Base-by-base conservation (phyloP, 2,329 filamentous ascomycete genomes). In the Fusarium duplospermum region DNA sequence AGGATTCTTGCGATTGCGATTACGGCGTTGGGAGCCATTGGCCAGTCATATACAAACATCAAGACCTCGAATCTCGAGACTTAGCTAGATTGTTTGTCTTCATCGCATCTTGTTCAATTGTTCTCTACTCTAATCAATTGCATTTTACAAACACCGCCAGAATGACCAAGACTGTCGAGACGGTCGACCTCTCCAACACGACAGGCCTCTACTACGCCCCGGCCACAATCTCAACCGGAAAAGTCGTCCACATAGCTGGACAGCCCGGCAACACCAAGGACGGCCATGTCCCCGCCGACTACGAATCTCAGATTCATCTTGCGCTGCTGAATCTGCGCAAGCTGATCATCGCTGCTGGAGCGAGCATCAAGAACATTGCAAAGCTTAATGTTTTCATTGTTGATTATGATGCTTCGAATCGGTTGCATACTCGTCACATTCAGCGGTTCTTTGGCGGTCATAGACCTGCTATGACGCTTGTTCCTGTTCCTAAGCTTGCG, bases 371-470 rank as follows among this genome's bases (percentile, higher is more conserved):
- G 6, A 79, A 86, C 65, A 83, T 87, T 24, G 77, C 80, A 14
- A 86, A 86, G 67, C 73, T 87, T 11, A 85, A 78, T 0, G 67
- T 85, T 20, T 85, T 82, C 64, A 84, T 87, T 47, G 85, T 87
- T 66, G 76, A 84, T 71, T 87, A 87, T 67, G 80, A 85, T 60
- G 76, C 82, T 1, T 64, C 70, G 5, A 75, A 81, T 2, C 79
- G 83, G 6, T 77, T 79, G 27, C 85, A 87, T 69, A 74, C 79
- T 0, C 78, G 78, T 8, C 82, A 80, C 59, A 66, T 87, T 9
- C 79, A 84, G 60, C 77, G 77, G 3, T 86, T 84, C 69, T 73
- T 85, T 4, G 73, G 71, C 2, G 74, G 77, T 4, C 85, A 86
- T 73, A 80, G 83, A 5, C 85, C 85, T 0, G 81, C 82, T 18